Conservation (phyloP, 768 basidiomycete genomes). For the Mycena polygramma region DNA sequence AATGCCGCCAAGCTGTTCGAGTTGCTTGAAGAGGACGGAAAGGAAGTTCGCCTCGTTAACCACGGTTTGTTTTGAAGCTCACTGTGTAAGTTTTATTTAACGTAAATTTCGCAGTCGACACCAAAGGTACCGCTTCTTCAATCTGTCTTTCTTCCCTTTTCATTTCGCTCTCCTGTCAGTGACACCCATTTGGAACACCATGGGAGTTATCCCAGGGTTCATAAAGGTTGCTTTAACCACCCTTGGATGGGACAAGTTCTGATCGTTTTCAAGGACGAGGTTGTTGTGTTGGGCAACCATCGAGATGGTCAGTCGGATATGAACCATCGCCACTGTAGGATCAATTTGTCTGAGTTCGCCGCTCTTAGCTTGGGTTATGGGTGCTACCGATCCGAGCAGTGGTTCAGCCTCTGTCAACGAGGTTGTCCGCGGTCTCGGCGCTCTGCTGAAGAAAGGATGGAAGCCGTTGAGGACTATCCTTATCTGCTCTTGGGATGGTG, state of each 20-base stretch:
- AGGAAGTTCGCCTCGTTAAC: conserved; percentile 69
- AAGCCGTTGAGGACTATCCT: conserved; percentile 79
- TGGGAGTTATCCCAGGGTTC: conserved; percentile 74
- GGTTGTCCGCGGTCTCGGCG: conserved; percentile 67
- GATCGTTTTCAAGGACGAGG: conserved; percentile 58
- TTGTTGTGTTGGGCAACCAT: conserved; percentile 79
- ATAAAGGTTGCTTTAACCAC: conserved; percentile 48
- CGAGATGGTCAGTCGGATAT: conserved; percentile 65
- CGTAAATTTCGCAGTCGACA: conserved; percentile 38
- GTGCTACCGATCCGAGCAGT: conserved; percentile 68
- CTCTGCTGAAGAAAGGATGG: conserved; percentile 69
- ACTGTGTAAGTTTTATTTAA: background rate
- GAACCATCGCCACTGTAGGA: no score
- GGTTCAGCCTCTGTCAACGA: conserved; percentile 72
- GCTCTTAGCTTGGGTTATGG: conserved; percentile 54
- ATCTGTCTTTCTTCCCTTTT: conserved; percentile 40
- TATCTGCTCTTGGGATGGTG: conserved; percentile 88
- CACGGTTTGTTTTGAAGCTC: conserved; percentile 52
- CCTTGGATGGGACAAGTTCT: background rate
- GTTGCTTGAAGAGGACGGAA: conserved; percentile 55
- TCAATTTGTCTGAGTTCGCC: background rate
- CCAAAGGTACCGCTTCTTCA: conserved; percentile 46
- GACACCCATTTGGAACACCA: conserved; percentile 80
- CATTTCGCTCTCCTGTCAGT: conserved; percentile 50
- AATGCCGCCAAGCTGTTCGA: conserved; percentile 72